Base-by-base conservation (phyloP, 2,329 filamentous ascomycete species). In the Xylariales sp. region DNA sequence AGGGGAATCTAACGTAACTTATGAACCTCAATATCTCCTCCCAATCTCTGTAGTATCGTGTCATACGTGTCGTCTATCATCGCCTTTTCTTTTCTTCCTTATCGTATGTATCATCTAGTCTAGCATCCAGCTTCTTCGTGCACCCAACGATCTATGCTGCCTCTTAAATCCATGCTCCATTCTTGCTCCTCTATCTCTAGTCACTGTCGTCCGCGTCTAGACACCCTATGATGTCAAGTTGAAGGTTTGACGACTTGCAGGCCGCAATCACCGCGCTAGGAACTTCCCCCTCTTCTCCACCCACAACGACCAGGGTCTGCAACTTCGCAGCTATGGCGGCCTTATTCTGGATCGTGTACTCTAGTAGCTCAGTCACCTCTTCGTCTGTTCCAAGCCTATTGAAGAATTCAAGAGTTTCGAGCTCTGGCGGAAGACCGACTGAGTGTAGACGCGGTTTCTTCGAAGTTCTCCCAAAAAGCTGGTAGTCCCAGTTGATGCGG, bases 381-480 rank as follows among this genome's bases (percentile, higher is more conserved):
- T 69, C 69, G 38, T 73, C 70, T 0, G 60, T 66, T 2, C 69
- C 69, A 8, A 72, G 56, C 21, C 63, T 58, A 42, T 68, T 68
- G 44, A 69, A 65, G 43, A 73, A 69, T 39, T 71, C 68, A 16
- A 74, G 47, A 3, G 57, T 64, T 49, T 71, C 65, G 11, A 74
- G 54, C 44, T 64, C 59, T 1, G 69, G 69, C 2, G 70, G 69
- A 14, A 74, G 51, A 10, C 68, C 70, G 12, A 73, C 68, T 0
- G 68, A 71, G 42, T 68, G 61, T 34, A 73, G 46, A 4, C 70
- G 59, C 4, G 70, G 68, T 43, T 65, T 67, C 45, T 61, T 64
- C n/a, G 64, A 63, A 0, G 65, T 60, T 36, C 61, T 62, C 11
- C 70, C 70, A 24, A 71, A 72, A 1, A 74, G 63, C 46, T 74